A percentile compares a stretch with the other conserved stretches of the same genome.
phyloP scores from a whole-genome alignment of 2,329 filamentous ascomycete species.

The Colletotrichum nymphaeae region DNA sequence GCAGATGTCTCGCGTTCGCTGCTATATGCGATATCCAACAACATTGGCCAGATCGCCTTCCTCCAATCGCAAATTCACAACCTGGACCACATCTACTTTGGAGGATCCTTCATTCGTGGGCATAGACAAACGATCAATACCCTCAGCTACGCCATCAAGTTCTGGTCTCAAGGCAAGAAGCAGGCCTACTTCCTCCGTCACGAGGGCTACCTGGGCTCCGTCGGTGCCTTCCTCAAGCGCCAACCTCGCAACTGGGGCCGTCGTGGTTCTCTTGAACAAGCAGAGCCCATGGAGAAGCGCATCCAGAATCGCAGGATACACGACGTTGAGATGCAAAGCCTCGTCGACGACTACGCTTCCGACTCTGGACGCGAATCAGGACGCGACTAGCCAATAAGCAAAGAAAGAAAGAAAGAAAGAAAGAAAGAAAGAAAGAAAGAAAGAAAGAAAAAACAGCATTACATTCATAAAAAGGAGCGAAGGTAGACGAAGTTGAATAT shows the following conservation, averaged over 20 bases:
- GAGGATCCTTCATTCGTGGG: constrained; percentile 94
- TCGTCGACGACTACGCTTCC: constrained; percentile 35
- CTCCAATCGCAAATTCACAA: constrained; percentile 96
- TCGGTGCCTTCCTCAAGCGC: constrained; percentile 92
- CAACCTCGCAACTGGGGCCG: constrained; percentile 94
- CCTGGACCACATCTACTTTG: constrained; percentile 95
- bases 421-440: no score
- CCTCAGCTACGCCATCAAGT: constrained; percentile 94
- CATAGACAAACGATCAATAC: constrained; percentile 99
- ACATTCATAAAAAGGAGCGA: not conserved
- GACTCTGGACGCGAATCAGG: constrained; percentile 29
- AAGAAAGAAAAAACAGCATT: not conserved
- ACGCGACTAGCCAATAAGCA: not conserved
- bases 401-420: no score
- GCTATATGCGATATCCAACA: constrained; percentile 96
- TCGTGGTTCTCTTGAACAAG: constrained; percentile 78
- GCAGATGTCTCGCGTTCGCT: constrained; percentile 92
- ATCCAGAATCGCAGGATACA: constrained; percentile 14
- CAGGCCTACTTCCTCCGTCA: constrained; percentile 96
- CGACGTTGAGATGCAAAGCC: constrained; percentile 36
- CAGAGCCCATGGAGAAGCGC: constrained; percentile 28
- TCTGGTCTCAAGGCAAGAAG: constrained; percentile 94
- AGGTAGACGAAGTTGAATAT: not conserved
- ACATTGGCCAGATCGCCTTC: constrained; percentile 97
- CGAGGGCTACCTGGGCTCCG: constrained; percentile 93